phyloP scores from a whole-genome alignment of 1,284 basidiomycete genomes.

The Mycosarcoma maydis region DNA sequence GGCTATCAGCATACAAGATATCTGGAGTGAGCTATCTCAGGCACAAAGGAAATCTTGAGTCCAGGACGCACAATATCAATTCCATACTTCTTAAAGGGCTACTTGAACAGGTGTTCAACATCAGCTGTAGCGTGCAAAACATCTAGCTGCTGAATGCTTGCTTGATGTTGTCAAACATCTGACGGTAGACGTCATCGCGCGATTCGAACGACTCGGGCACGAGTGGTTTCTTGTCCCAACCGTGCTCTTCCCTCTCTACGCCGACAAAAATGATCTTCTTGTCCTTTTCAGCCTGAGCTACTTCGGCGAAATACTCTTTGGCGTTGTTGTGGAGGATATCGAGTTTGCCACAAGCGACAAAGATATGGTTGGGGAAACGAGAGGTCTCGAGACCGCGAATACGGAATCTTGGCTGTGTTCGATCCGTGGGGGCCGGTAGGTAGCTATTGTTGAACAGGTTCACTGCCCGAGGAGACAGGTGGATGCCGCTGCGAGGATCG shows the following conservation, averaged over 20 bases:
- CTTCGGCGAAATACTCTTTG: constrained; percentile 36
- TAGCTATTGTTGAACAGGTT: constrained; percentile 51
- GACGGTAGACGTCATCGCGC: constrained; percentile 22
- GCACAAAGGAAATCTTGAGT: not conserved
- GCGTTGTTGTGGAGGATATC: constrained; percentile 49
- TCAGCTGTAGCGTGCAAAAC: not conserved
- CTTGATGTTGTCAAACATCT: constrained; percentile 31
- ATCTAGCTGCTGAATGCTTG: constrained; percentile 6
- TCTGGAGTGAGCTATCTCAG: too few relatives aligned
- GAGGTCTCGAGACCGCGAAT: constrained; percentile 32
- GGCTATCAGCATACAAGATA: constrained; percentile 67
- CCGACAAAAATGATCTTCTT: constrained; percentile 33
- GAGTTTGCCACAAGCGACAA: constrained; percentile 46
- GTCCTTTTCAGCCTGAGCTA: constrained; percentile 29
- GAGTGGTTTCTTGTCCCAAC: constrained; percentile 55
- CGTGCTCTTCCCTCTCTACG: constrained; percentile 53
- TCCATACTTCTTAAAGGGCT: not conserved
- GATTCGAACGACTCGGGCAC: constrained; percentile 27
- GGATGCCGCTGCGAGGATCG: constrained; percentile 31
- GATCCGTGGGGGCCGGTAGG: constrained; percentile 21
- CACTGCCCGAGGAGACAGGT: constrained; percentile 25
- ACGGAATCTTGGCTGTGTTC: constrained; percentile 28
- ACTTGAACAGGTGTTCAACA: too few relatives aligned
- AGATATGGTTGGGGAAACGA: constrained; percentile 43
- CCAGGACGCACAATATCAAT: not conserved